These are phyloP conservation scores for Urtica urens DNA, from an alignment of 306 rosid genomes.

Conservation along the genomic window DNA sequence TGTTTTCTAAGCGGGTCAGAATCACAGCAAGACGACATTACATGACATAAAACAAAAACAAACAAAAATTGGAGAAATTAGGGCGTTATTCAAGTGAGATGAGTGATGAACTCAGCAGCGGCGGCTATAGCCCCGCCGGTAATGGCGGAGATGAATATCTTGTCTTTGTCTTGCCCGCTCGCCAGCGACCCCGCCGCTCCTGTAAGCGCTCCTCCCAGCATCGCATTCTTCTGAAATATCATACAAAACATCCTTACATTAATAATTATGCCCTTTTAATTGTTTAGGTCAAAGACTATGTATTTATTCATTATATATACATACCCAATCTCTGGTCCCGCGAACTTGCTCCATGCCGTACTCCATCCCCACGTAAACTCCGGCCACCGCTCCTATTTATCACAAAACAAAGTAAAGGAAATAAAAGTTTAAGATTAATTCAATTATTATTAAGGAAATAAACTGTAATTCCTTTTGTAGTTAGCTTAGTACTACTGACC, in stretches of 20 bases:
- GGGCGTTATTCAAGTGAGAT: constrained; percentile 60
- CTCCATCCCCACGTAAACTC: constrained; percentile 69
- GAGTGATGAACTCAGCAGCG: constrained; percentile 69
- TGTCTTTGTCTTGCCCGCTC: constrained; percentile 33
- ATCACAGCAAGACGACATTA: too few relatives aligned
- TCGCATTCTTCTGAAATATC: constrained; percentile 70
- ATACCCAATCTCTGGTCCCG: constrained; percentile 92
- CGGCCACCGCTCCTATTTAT: constrained; percentile 59
- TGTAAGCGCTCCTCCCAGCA: constrained; percentile 79
- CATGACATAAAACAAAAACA: too few relatives aligned
- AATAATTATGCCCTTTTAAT: too few relatives aligned
- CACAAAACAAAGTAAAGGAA: too few relatives aligned
- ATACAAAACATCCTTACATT: too few relatives aligned
- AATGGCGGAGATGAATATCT: constrained; percentile 50
- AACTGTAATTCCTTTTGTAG: too few relatives aligned
- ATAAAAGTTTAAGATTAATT: too few relatives aligned
- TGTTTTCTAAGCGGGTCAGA: too few relatives aligned
- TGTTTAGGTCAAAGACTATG: too few relatives aligned
- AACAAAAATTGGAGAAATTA: too few relatives aligned
- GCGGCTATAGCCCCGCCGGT: constrained; percentile 92
- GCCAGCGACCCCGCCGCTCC: constrained; percentile 73
- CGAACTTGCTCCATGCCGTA: constrained; percentile 63
- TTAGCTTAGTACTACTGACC: constrained; percentile 46
- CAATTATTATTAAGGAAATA: too few relatives aligned
- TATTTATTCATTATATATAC: too few relatives aligned